Evolutionary conservation across 148 eudicot genomes (phyloP).

Genomic region (Camellia granthamiana): DNA sequence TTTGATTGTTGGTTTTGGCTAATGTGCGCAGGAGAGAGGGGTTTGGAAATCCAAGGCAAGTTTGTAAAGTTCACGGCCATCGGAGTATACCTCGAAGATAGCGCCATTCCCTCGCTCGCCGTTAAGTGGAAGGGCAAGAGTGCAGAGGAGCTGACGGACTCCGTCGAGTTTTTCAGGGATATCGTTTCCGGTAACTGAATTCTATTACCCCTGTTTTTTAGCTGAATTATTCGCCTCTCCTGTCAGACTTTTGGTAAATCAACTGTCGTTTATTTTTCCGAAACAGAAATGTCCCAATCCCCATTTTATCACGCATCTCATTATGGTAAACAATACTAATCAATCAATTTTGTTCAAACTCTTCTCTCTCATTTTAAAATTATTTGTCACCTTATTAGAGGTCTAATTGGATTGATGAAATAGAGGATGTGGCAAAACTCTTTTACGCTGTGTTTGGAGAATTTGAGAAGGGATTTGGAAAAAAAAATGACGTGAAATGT

Average conservation of each 20-base stretch:
- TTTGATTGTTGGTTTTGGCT: neutral
- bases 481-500: too few relatives aligned
- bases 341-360: too few relatives aligned
- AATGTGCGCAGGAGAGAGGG: conserved; percentile 63
- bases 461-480: too few relatives aligned
- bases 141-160: conserved; percentile 44
- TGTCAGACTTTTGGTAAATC: neutral
- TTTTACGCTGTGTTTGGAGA: too few relatives aligned
- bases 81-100: conserved; percentile 59
- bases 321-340: too few relatives aligned
- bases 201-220: neutral
- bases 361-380: too few relatives aligned
- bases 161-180: conserved; percentile 66
- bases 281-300: too few relatives aligned
- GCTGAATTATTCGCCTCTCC: neutral
- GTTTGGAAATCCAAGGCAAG: conserved; percentile 55
- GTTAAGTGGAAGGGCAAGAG: conserved; percentile 76
- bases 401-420: too few relatives aligned
- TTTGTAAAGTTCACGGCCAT: conserved; percentile 67
- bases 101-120: conserved; percentile 49
- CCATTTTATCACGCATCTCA: too few relatives aligned
- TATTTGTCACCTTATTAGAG: too few relatives aligned
- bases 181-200: conserved; percentile 49
- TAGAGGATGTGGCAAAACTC: too few relatives aligned
- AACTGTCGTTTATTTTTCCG: neutral